Percentiles rank a stretch among this genome's conserved stretches.
Conservation (phyloP, 805 yeast genomes). For the Teunomyces tritomae region DNA sequence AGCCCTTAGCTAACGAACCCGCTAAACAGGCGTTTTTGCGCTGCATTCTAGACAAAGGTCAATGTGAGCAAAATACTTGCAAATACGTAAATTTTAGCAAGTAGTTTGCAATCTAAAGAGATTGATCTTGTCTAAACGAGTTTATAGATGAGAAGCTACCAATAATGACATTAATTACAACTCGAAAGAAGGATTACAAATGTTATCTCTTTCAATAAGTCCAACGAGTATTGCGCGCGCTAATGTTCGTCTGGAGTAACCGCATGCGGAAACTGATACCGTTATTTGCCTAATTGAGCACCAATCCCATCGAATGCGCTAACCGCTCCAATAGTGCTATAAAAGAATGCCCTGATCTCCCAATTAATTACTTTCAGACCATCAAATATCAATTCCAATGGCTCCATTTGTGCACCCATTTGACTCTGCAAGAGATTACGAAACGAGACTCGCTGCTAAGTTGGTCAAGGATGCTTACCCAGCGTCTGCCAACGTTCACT, state of each 20-base stretch:
- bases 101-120: no score
- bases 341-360: background rate
- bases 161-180: no score
- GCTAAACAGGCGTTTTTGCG: background rate
- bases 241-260: background rate
- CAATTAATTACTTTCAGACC: background rate
- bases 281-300: background rate
- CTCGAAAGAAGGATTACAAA: no score
- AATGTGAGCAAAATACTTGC: background rate
- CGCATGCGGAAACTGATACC: conserved; percentile 4
- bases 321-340: background rate
- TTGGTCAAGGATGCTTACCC: conserved; percentile 58
- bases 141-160: no score
- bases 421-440: conserved; percentile 57
- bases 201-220: background rate
- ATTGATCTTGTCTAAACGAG: no score
- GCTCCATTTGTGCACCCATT: conserved; percentile 46
- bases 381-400: background rate
- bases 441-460: conserved; percentile 55
- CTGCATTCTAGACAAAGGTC: no score
- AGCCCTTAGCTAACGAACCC: background rate
- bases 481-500: conserved; percentile 54
- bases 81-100: background rate
- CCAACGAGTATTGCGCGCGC: background rate
- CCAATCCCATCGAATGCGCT: background rate